Evolutionary conservation across 2,329 filamentous ascomycete species (phyloP).

Genomic region (Cytospora schulzeri): DNA sequence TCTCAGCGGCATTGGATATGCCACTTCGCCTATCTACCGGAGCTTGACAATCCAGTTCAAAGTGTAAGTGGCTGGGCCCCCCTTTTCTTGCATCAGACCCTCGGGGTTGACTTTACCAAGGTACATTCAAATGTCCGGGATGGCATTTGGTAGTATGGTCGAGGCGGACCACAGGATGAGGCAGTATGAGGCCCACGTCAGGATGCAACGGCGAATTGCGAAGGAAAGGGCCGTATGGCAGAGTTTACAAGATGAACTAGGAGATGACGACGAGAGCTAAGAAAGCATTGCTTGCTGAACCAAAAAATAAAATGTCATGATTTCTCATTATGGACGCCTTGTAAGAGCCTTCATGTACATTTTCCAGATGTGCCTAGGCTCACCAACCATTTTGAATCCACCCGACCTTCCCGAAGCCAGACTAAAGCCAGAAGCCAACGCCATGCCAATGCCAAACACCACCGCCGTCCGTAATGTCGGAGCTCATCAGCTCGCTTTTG

Average conservation of each 20-base stretch:
- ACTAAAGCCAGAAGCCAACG: slow-evolving; percentile 28
- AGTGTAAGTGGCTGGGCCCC: slow-evolving; percentile 55
- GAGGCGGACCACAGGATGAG: slow-evolving; percentile 72
- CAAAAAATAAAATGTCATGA: slow-evolving; percentile 1
- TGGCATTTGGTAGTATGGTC: slow-evolving; percentile 77
- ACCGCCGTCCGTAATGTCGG: neutral
- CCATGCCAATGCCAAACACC: slow-evolving; percentile 26
- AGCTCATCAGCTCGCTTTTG: slow-evolving; percentile 36
- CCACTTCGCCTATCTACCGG: slow-evolving; percentile 71
- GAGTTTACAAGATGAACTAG: slow-evolving; percentile 63
- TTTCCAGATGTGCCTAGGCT: slow-evolving; percentile 24
- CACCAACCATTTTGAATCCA: slow-evolving; percentile 18
- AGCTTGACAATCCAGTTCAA: slow-evolving; percentile 76
- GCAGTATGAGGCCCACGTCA: slow-evolving; percentile 65
- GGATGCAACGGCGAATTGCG: slow-evolving; percentile 64
- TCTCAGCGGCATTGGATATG: slow-evolving; percentile 63
- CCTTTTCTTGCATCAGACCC: neutral
- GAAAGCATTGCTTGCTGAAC: neutral
- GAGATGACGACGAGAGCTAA: slow-evolving; percentile 46
- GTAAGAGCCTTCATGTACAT: slow-evolving; percentile 24
- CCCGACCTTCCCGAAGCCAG: slow-evolving; percentile 22
- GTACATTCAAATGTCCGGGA: slow-evolving; percentile 82
- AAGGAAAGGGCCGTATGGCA: slow-evolving; percentile 71
- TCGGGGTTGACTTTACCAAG: slow-evolving; percentile 44
- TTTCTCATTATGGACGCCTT: slow-evolving; percentile 22